Base-by-base conservation (phyloP, 768 basidiomycete species). In the Panus rudis region DNA sequence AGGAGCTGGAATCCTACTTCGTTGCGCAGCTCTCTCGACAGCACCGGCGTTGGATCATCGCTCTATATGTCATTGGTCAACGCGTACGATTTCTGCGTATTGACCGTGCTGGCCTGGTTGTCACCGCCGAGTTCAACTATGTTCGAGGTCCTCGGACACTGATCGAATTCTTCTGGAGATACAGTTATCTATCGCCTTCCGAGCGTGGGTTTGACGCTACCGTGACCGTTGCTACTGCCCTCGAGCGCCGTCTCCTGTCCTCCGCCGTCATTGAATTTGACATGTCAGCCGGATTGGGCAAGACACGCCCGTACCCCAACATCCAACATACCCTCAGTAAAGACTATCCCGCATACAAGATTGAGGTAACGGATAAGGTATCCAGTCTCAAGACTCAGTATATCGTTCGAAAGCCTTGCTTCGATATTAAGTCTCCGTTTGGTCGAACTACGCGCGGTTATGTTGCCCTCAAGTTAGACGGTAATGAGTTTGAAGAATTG, bases 41-140 rank as follows among this genome's bases (percentile, higher is more conserved):
- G 39, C 54, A 56, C 33, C 62, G 65, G 6, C 46, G 42, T 0
- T 57, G 51, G 28, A 31, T 46, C 5, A 66, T 64, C 50, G 50
- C 59, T 0, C 25, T 66, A 27, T 52, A 48, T 23, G 46, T 69
- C 17, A 49, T 32, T 13, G 54, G 57, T 21, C 43, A 47, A 1
- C 39, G 37, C 16, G 61, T 49, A 7, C 59, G 64, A 3, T 42
- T 68, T 25, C 49, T 69, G n/a, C 54, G 58, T 4, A 54, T 56
- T 47, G 67, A 69, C 39, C 56, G 65, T 3, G 47, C 61, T 3
- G 67, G 63, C 6, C 52, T 48, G 0, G 48, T 67, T 12, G 61
- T 64, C 6, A 51, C 64, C 0, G 44, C 46, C 20, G n/a, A 38
- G 0, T 64, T 68, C 52, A 43, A 59, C 35, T 54, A 56, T 22